Conservation (phyloP, 2,329 filamentous ascomycete species). For the Xylariaceae sp. region DNA sequence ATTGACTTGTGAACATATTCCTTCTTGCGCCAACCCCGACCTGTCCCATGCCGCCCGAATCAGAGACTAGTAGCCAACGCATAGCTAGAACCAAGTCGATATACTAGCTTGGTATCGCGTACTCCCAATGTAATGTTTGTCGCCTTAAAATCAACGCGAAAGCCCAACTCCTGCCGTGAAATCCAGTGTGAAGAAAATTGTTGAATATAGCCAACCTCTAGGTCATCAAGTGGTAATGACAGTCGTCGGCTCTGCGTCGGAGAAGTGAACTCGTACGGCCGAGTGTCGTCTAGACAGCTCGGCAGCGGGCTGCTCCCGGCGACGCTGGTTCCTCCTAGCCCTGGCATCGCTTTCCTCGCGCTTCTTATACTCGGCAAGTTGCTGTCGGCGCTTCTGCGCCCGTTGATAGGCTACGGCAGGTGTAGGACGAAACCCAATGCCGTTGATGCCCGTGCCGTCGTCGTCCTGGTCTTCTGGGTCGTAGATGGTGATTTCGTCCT, state of each 20-base stretch:
- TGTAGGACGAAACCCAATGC: conserved; percentile 65
- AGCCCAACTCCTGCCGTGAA: too few species aligned
- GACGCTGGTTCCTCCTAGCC: conserved; percentile 51
- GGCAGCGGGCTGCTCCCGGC: conserved; percentile 36
- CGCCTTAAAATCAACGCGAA: too few species aligned
- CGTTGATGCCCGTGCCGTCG: conserved; percentile 65
- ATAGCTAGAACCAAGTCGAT: too few species aligned
- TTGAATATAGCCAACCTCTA: too few species aligned
- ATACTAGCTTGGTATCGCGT: too few species aligned
- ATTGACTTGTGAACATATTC: too few species aligned
- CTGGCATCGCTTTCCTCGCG: conserved; percentile 61
- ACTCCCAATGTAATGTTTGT: too few species aligned
- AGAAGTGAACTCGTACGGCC: conserved; percentile 31
- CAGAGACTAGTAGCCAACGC: too few species aligned
- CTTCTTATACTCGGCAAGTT: conserved; percentile 61
- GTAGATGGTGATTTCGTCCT: conserved; percentile 66
- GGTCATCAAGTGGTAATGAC: conserved; percentile 27
- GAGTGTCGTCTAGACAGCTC: conserved; percentile 27
- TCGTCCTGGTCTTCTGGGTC: conserved; percentile 64
- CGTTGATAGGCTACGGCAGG: conserved; percentile 58
- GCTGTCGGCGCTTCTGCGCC: conserved; percentile 55
- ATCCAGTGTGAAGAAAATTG: too few species aligned
- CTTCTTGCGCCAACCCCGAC: too few species aligned
- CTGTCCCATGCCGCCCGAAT: too few species aligned
- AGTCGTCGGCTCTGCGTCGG: conserved; percentile 30